These are phyloP conservation scores for Penicillium cataractarum DNA, from an alignment of 495 filamentous ascomycete genomes.

Conservation along the genomic window DNA sequence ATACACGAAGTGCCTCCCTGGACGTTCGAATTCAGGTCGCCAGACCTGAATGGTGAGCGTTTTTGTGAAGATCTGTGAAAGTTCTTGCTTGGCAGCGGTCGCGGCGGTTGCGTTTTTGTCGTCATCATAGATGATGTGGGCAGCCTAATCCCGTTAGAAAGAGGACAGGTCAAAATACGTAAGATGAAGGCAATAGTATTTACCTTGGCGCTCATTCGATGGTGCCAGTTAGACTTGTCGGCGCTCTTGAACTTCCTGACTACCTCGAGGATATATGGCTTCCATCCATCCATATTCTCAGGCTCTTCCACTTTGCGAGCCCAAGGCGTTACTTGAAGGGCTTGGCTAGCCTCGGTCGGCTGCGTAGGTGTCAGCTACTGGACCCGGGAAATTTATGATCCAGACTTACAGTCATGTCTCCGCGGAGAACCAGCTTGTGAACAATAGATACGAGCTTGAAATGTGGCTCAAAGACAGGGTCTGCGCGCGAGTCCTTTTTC, in stretches of 20 bases:
- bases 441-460: conserved; percentile 90
- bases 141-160: conserved; percentile 48
- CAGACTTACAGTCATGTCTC: conserved; percentile 35
- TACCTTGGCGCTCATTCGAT: conserved; percentile 81
- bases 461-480: conserved; percentile 92
- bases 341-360: conserved; percentile 54
- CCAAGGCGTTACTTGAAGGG: conserved; percentile 60
- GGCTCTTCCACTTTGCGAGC: conserved; percentile 53
- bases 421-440: conserved; percentile 72
- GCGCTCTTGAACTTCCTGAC: conserved; percentile 76
- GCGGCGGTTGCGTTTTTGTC: conserved; percentile 51
- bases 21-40: conserved; percentile 90
- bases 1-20: conserved; percentile 92
- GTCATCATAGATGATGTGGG: conserved; percentile 72
- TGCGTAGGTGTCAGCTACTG: conserved; percentile 25
- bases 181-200: background rate
- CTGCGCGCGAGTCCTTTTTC: conserved; percentile 71
- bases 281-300: conserved; percentile 67
- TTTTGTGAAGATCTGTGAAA: conserved; percentile 91
- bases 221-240: conserved; percentile 97
- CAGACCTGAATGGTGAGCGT: conserved; percentile 94
- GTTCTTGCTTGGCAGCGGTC: conserved; percentile 68
- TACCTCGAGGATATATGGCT: conserved; percentile 70
- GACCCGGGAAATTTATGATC: background rate
- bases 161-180: conserved; percentile 5